Evolutionary conservation across 345 rosid genomes (phyloP), one percentile per base, ranked within the genome.

Genomic region (Geranium brycei): DNA sequence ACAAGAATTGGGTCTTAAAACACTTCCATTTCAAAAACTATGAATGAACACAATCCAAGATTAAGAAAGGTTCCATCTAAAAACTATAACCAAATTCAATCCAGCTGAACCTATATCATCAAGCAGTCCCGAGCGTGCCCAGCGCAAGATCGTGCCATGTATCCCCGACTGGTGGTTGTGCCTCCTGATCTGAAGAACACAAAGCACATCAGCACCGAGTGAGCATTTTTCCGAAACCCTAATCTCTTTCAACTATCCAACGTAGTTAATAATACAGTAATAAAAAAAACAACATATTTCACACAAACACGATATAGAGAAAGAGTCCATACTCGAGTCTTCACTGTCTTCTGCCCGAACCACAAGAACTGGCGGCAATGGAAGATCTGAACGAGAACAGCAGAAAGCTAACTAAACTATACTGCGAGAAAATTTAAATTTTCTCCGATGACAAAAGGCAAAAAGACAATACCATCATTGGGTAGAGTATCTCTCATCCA

Each of bases 401-500:
- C 51, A 60, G 14, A 51, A 58, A 16, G 35, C 71, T 47, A 31
- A 72, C 17, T 59, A 17, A 71, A 30, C 35, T 1, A 4, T 2
- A 51, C 18, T 4, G 31, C 8, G 30, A 41, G 62, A 63, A 51
- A 66, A 11, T 19, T 58, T 30, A 72, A 31, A 58, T 31, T 8
- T 7, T 7, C 13, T n/a, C 19, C 16, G 2, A 55, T 12, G 51
- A 8, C 55, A 59, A 13, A 30, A 55, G 32, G 40, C 8, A 67
- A 56, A 23, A 16, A 59, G 56, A 32, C 6, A 17, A 64, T 81
- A 93, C 99, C 95, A 62, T 93, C 99, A 73, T 81, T 79, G 66
- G 97, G 97, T 18, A 93, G 75, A 71, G 97, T 87, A 76, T 90
- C 96, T 59, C 88, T 76, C 99, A 88, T 86, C 97, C 99, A 93